phyloP scores from a whole-genome alignment of 2,329 filamentous ascomycete species.

The Calonectria pteridis region DNA sequence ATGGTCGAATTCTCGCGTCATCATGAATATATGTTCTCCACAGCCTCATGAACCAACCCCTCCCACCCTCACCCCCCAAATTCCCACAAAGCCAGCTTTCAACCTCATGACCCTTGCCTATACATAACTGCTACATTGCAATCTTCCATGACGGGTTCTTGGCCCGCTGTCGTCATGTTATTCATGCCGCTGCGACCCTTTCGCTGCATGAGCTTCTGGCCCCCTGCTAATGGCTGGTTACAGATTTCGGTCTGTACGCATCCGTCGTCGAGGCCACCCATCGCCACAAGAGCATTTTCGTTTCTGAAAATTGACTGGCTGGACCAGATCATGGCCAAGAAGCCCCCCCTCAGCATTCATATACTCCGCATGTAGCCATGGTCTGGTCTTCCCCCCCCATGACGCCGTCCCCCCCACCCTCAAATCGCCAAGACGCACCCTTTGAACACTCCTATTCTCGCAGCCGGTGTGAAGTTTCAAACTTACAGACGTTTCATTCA shows the following conservation, averaged over 20 bases:
- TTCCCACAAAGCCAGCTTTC: not conserved
- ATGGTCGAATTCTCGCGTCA: constrained; percentile 36
- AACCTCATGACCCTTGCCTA: too few species aligned
- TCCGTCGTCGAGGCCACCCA: constrained; percentile 90
- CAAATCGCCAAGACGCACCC: constrained; percentile 15
- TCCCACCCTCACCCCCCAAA: too few species aligned
- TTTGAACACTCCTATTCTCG: not conserved
- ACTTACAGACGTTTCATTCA: constrained; percentile 14
- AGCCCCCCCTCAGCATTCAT: constrained; percentile 30
- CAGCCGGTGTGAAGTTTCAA: constrained; percentile 26
- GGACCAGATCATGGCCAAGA: constrained; percentile 44
- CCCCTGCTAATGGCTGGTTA: not conserved
- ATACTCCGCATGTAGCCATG: constrained; percentile 53
- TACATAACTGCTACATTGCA: too few species aligned
- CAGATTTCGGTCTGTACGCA: constrained; percentile 82
- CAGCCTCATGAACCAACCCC: too few species aligned
- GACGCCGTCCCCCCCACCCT: constrained; percentile 7
- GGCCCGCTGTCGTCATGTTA: not conserved
- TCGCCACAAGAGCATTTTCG: constrained; percentile 82
- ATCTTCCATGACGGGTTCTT: not conserved
- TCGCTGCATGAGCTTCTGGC: not conserved
- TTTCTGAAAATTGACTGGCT: constrained; percentile 65
- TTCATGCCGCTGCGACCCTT: too few species aligned
- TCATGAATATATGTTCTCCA: constrained; percentile 8
- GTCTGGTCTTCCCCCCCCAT: constrained; percentile 50